Conservation (phyloP, 1,284 basidiomycete genomes). For the Pholiota adiposa region DNA sequence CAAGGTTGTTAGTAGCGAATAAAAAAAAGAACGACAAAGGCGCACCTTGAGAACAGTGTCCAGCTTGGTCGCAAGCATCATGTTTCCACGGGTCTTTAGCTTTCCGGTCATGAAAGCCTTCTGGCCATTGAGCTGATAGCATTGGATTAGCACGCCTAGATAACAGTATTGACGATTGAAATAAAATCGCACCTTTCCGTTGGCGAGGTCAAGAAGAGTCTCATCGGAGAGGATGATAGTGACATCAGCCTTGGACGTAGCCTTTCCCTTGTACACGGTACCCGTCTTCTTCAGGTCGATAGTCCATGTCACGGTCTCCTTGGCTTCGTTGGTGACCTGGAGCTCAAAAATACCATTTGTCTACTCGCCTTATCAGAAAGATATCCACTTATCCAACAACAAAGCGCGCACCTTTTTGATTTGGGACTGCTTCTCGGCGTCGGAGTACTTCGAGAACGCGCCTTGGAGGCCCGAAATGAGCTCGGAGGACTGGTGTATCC, state of each 20-base stretch:
- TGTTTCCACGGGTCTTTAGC: slow-evolving; percentile 84
- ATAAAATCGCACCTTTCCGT: slow-evolving; percentile 64
- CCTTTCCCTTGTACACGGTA: slow-evolving; percentile 78
- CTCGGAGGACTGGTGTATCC: slow-evolving; percentile 62
- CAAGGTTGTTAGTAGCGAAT: not conserved
- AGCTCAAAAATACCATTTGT: slow-evolving; percentile 94
- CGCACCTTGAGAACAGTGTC: slow-evolving; percentile 78
- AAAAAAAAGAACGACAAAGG: not conserved
- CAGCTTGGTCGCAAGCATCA: slow-evolving; percentile 91
- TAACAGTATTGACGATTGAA: not conserved
- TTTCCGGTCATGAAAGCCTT: slow-evolving; percentile 95
- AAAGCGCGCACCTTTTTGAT: slow-evolving; percentile 74
- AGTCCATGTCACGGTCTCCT: slow-evolving; percentile 86
- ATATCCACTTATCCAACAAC: not conserved
- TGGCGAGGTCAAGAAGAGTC: slow-evolving; percentile 66
- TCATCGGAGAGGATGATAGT: slow-evolving; percentile 79
- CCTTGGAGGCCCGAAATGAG: slow-evolving; percentile 65
- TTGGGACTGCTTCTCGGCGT: slow-evolving; percentile 77
- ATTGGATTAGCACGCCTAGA: not conserved
- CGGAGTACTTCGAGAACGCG: slow-evolving; percentile 68
- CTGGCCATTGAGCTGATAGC: slow-evolving; percentile 76
- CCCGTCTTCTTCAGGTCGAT: slow-evolving; percentile 95
- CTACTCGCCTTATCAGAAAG: slow-evolving; percentile 42
- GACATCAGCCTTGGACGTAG: slow-evolving; percentile 77
- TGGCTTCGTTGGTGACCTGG: slow-evolving; percentile 78